These are phyloP conservation scores for Papiliotrema fonsecae DNA, from an alignment of 1,284 basidiomycete genomes.

Conservation along the genomic window DNA sequence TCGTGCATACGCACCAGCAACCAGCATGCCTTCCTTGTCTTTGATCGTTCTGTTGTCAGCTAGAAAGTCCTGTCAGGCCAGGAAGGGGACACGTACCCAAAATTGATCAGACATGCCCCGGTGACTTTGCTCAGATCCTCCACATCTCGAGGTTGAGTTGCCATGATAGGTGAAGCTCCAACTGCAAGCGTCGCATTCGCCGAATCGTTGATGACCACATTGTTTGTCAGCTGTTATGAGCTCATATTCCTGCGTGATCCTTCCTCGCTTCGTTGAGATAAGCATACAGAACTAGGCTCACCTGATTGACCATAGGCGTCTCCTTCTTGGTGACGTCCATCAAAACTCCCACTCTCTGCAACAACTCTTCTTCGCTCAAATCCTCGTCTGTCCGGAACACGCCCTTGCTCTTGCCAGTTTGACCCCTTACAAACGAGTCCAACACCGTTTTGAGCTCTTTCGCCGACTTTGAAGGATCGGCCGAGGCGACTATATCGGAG, in stretches of 20 bases:
- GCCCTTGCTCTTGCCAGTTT: slow-evolving; percentile 3
- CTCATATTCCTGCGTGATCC: too few species aligned
- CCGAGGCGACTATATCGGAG: slow-evolving; percentile 75
- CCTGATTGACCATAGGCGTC: slow-evolving; percentile 76
- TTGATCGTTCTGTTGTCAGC: slow-evolving; percentile 57
- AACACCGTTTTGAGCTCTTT: slow-evolving; percentile 39
- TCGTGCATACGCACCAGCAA: too few species aligned
- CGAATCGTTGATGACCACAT: slow-evolving; percentile 82
- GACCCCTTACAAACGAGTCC: slow-evolving; percentile 37
- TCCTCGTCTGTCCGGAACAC: slow-evolving; percentile 9
- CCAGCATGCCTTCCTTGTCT: slow-evolving; percentile 69
- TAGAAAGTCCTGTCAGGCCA: too few species aligned
- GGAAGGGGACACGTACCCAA: slow-evolving; percentile 55
- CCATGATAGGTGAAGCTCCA: slow-evolving; percentile 91
- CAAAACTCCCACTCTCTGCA: slow-evolving; percentile 49
- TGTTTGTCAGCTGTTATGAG: slow-evolving; percentile 71
- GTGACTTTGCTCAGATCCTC: slow-evolving; percentile 67
- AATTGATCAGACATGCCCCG: slow-evolving; percentile 77
- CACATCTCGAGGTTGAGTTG: slow-evolving; percentile 75
- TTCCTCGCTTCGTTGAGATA: too few species aligned
- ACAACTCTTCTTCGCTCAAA: slow-evolving; percentile 33
- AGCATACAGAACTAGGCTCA: slow-evolving; percentile 31
- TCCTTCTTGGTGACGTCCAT: slow-evolving; percentile 54
- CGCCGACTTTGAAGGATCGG: slow-evolving; percentile 60
- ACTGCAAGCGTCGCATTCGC: slow-evolving; percentile 88